Conservation (phyloP, 1,284 basidiomycete species). For the Butyriboletus appendiculatus region DNA sequence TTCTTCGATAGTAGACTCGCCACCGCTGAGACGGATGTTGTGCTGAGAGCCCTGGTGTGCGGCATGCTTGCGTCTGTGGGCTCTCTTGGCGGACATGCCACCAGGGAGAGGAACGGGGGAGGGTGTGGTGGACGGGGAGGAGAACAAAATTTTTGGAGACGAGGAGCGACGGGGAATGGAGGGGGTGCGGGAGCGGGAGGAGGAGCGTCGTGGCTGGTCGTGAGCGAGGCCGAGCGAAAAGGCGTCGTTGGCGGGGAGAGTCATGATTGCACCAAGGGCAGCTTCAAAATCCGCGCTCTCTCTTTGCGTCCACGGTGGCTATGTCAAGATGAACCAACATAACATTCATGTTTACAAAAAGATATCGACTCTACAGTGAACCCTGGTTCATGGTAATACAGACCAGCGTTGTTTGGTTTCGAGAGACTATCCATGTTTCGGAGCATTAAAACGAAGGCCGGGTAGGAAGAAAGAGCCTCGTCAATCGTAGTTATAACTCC, state of each 20-base stretch:
- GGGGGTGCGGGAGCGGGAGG: conserved; percentile 20
- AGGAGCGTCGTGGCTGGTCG: conserved; percentile 40
- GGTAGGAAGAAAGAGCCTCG: conserved; percentile 30
- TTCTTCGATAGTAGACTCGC: conserved; percentile 28
- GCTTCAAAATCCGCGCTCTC: not conserved
- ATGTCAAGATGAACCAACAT: not conserved
- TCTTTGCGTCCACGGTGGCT: conserved; percentile 10
- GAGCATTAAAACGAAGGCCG: conserved; percentile 44
- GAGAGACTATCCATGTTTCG: conserved; percentile 38
- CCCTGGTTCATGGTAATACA: conserved; percentile 18
- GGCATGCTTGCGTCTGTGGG: conserved; percentile 17
- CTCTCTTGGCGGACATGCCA: conserved; percentile 23
- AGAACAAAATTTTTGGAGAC: conserved; percentile 46
- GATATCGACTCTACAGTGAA: conserved; percentile 39
- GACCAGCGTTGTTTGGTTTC: conserved; percentile 34
- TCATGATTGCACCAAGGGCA: conserved; percentile 32
- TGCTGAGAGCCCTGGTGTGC: conserved; percentile 15
- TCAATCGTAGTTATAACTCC: conserved; percentile 48
- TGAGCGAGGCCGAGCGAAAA: conserved; percentile 49
- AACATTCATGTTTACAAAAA: not conserved
- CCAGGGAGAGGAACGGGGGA: conserved; percentile 5
- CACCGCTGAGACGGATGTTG: conserved; percentile 1
- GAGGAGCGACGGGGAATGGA: conserved; percentile 42
- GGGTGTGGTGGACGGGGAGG: conserved; percentile 16
- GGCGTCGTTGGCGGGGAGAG: conserved; percentile 52